Base-by-base conservation (phyloP, 2,329 filamentous ascomycete genomes). In the Aspergillus novoparasiticus region DNA sequence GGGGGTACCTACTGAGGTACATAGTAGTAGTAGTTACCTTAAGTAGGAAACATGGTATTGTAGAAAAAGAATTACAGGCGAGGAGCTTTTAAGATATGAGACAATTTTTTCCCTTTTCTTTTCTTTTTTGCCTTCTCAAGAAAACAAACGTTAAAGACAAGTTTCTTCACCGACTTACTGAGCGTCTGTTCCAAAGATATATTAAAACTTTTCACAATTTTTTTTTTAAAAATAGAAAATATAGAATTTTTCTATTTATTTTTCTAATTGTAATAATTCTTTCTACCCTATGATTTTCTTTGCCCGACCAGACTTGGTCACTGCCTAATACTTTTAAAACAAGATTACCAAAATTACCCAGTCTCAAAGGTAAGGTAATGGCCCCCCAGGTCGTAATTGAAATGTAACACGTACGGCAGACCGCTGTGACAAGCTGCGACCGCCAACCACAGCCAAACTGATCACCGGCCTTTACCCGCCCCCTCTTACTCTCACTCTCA, bases 391-490 rank as follows among this genome's bases (percentile, higher is more conserved):
- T 30, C 39, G 39, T 41, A 41, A 41, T 41, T 41, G 39, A 41
- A 59, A 28, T 28, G 6, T 26, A 11, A 41, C 50, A 43, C 43
- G 43, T 59, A 53, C 32, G 19, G 50, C 45, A 30, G 46, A 53
- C 46, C 19, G 39, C 26, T 43, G 50, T 59, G 58, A 59, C 58
- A 46, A 50, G 50, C 26, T 43, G 50, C 32, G 58, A 59, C 58
- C 58, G 48, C 58, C 58, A 59, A 59, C 58, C 58, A 41, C 58
- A 21, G 58, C 26, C 46, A 54, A 43, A 50, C 48, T 41, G 26
- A 59, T 59, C 48, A 54, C 30, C 50, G 36, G 48, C 23, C 62
- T 54, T 64, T 65, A 66, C 72, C 72, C 69, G 68, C 72, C 72
- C 70, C 68, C 66, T 65, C 68, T 62, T 61, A 61, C 60, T 28